Percentiles rank a stretch among this genome's conserved stretches.
Evolutionary conservation across 257 asterid genomes (phyloP).

Genomic region (Capsicum pubescens): DNA sequence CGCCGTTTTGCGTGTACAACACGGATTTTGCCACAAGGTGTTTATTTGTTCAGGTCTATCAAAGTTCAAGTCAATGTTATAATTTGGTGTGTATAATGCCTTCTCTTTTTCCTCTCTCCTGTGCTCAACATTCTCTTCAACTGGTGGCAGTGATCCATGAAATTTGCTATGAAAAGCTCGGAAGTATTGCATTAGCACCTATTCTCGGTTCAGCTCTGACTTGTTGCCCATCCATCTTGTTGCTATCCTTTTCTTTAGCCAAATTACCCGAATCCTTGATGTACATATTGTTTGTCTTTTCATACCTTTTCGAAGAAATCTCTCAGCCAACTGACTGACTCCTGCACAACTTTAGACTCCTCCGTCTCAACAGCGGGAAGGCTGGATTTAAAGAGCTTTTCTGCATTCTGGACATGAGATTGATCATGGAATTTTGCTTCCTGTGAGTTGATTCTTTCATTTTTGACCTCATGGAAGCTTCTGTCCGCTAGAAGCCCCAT

Average conservation of each 20-base stretch:
- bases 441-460: conserved; percentile 34
- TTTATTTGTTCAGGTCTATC: too few relatives aligned
- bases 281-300: conserved; percentile 37
- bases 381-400: conserved; percentile 41
- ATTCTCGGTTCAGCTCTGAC: conserved; percentile 38
- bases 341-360: conserved; percentile 57
- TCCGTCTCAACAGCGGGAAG: conserved; percentile 39
- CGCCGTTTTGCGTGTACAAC: too few relatives aligned
- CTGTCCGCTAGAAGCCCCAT: conserved; percentile 44
- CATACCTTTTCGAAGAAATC: conserved; percentile 43
- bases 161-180: conserved; percentile 39
- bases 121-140: conserved; percentile 45
- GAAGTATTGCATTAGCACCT: conserved; percentile 40
- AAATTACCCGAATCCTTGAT: conserved; percentile 38
- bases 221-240: conserved; percentile 45
- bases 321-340: conserved; percentile 49
- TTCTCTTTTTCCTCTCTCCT: conserved; percentile 52
- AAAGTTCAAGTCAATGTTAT: too few relatives aligned
- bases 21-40: too few relatives aligned
- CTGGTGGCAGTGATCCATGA: conserved; percentile 46
- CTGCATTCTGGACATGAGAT: conserved; percentile 57
- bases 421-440: conserved; percentile 41
- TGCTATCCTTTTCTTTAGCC: conserved; percentile 49
- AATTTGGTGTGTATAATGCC: too few relatives aligned
- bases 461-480: conserved; percentile 38